Conservation (phyloP, 139 green algal genomes). For the Tetradesmus lagerheimii region DNA sequence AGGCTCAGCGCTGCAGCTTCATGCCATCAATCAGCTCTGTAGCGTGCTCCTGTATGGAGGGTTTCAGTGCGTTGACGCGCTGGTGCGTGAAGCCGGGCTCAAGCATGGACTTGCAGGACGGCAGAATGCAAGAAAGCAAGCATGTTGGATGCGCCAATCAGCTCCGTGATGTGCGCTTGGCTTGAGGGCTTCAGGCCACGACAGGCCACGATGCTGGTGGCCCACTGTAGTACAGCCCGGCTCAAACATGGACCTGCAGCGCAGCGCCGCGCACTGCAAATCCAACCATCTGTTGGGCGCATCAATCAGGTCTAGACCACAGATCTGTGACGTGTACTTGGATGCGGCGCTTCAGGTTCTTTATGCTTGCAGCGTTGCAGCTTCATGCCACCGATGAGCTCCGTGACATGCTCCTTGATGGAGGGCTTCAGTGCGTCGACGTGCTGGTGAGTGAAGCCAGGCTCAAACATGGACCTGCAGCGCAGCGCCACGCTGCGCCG, state of each 20-base stretch:
- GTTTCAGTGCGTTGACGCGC: slow-evolving; percentile 25
- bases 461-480: slow-evolving; percentile 17
- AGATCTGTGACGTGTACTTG: too few relatives aligned
- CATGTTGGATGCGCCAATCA: too few relatives aligned
- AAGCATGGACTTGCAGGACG: slow-evolving; percentile 44
- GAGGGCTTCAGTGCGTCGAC: slow-evolving; percentile 20
- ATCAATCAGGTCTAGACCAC: too few relatives aligned
- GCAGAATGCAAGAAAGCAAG: too few relatives aligned
- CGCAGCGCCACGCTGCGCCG: too few relatives aligned
- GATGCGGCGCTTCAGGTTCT: too few relatives aligned
- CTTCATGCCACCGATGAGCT: slow-evolving; percentile 44
- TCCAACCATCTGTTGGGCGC: background rate
- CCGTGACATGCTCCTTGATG: slow-evolving; percentile 49
- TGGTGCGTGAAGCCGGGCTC: slow-evolving; percentile 11
- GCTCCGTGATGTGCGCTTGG: slow-evolving; percentile 37
- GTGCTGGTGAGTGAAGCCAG: background rate
- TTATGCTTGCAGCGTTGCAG: too few relatives aligned
- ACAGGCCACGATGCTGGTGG: background rate
- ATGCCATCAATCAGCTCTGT: slow-evolving; percentile 52
- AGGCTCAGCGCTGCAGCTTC: too few relatives aligned
- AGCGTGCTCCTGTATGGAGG: slow-evolving; percentile 43
- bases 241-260: slow-evolving; percentile 26
- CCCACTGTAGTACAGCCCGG: background rate
- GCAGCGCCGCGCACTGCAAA: too few relatives aligned
- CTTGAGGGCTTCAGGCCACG: slow-evolving; percentile 44